Base-by-base conservation (phyloP, 1,139 yeast species). In the Yamadazyma conglobata region DNA sequence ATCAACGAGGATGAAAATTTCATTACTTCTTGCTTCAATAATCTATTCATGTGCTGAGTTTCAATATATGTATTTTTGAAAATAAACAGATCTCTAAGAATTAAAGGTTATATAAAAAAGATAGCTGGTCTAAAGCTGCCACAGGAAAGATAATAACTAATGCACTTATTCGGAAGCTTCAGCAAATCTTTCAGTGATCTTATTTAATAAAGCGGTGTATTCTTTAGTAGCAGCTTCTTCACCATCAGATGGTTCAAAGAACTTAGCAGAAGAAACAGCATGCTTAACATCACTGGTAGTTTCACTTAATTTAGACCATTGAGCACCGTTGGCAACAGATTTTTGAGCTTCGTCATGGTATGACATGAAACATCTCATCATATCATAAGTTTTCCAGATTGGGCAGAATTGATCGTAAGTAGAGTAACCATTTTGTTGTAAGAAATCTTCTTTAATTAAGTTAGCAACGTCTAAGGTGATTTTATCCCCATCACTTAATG, bases 351-450 rank as follows among this genome's bases (percentile, higher is more conserved):
- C 97, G 47, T 91, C 96, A 55, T 85, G 79, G 65, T 91, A 91
- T 25, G 88, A 64, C 41, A 88, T 79, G 52, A 91, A 91, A 14
- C 91, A 82, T 64, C 85, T 87, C 96, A 91, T 88, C 98, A 91
- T 91, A 58, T 87, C 94, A 51, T 77, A 83, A 35, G 99, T 91
- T 74, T 91, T 91, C 98, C 98, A 91, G 54, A 91, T 85, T 48
- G 99, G 99, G 69, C 99, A 91, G 82, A 88, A 91, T 30, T 95
- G 95, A 66, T 91, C 99, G 58, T 93, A 91, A 32, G 95, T 70
- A 25, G 97, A 91, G 68, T 93, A 91, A 68, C 99, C 99, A 62
- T 91, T 91, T 70, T 91, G 99, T 70, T 91, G 99, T 59, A 91
- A 75, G 79, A 91, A 91, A 66, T 91, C 98, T 65, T 91, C 98